phyloP scores from a whole-genome alignment of 768 basidiomycete species.

The Suillus fuscotomentosus region DNA sequence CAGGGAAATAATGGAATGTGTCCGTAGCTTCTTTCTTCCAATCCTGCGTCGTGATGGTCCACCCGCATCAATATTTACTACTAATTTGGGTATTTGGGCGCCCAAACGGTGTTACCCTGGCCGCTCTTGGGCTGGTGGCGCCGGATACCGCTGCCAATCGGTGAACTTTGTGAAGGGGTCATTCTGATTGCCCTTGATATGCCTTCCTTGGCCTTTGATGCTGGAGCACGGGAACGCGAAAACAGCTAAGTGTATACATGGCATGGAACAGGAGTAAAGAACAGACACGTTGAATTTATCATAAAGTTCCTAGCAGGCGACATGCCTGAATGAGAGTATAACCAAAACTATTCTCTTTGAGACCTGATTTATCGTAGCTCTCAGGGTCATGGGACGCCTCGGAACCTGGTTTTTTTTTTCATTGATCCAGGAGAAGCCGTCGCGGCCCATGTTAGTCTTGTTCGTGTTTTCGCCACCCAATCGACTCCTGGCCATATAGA shows the following conservation, averaged over 20 bases:
- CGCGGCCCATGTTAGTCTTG: background rate
- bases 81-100: background rate
- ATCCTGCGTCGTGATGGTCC: background rate
- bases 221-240: background rate
- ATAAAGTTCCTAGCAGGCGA: background rate
- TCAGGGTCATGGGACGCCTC: background rate
- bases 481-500: constrained; percentile 11
- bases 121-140: constrained; percentile 1
- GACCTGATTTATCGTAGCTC: background rate
- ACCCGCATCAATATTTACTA: background rate
- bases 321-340: background rate
- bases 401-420: background rate
- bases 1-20: background rate
- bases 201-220: background rate
- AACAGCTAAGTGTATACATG: background rate
- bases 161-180: background rate
- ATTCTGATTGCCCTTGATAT: constrained; percentile 2
- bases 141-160: background rate
- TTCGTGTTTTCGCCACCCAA: background rate
- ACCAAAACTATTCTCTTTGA: background rate
- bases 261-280: background rate
- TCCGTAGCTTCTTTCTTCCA: background rate
- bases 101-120: background rate
- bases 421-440: background rate
- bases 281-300: background rate